A percentile compares a stretch with the other conserved stretches of the same genome.
Evolutionary conservation across 306 rosid species (phyloP).

Genomic region (Glycyrrhiza uralensis): DNA sequence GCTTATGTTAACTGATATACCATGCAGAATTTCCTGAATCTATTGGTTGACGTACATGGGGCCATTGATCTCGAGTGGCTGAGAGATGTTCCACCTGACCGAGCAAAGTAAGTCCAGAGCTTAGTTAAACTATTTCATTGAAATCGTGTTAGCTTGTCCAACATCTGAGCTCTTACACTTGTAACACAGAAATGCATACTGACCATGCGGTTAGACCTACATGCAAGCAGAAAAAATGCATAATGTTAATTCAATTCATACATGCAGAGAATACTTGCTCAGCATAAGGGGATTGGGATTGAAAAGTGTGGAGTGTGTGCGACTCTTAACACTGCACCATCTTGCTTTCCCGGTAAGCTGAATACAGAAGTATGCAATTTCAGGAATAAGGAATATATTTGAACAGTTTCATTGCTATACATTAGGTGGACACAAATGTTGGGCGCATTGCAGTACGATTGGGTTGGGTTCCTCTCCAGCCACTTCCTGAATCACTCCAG

Average conservation of each 20-base stretch:
- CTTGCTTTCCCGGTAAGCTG: slow-evolving; percentile 98
- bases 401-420: slow-evolving; percentile 13
- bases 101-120: slow-evolving; percentile 73
- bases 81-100: slow-evolving; percentile 95
- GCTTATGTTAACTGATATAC: slow-evolving; percentile 31
- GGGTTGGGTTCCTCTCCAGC: slow-evolving; percentile 99
- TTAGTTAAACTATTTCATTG: slow-evolving; percentile 22
- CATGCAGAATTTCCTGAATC: slow-evolving; percentile 83
- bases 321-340: slow-evolving; percentile 97
- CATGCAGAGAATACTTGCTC: slow-evolving; percentile 85
- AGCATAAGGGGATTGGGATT: slow-evolving; percentile 92
- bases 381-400: slow-evolving; percentile 27
- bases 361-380: slow-evolving; percentile 16
- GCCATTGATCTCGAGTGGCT: slow-evolving; percentile 90
- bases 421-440: slow-evolving; percentile 98
- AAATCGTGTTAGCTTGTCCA: too few species aligned
- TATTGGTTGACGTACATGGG: slow-evolving; percentile 81
- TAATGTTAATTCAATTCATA: slow-evolving; percentile 9
- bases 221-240: neutral
- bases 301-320: slow-evolving; percentile 98
- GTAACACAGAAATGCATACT: neutral
- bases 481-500: slow-evolving; percentile 98
- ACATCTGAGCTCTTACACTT: neutral
- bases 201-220: neutral
- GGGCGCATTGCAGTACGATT: slow-evolving; percentile 98